phyloP scores from a whole-genome alignment of 2,329 filamentous ascomycete genomes.

The Microsporum canis region DNA sequence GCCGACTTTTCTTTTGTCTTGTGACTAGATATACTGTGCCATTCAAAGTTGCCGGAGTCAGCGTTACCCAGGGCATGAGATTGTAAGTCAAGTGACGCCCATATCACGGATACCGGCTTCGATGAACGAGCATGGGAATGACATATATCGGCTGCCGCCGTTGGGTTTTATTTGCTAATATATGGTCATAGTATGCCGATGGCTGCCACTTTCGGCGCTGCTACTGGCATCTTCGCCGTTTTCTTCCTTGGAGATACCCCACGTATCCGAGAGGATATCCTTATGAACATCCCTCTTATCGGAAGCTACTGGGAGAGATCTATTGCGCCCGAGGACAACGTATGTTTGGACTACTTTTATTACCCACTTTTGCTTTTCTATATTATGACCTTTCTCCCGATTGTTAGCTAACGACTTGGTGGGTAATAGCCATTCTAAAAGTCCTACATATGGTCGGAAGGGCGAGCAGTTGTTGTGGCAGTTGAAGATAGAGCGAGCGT shows the following conservation, averaged over 20 bases:
- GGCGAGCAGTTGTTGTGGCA: background rate
- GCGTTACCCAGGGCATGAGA: slow-evolving; percentile 29
- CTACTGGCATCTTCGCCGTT: slow-evolving; percentile 47
- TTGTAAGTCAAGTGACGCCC: slow-evolving; percentile 29
- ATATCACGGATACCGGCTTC: background rate
- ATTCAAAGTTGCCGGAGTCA: slow-evolving; percentile 41
- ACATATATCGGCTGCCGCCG: background rate
- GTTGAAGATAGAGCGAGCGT: background rate
- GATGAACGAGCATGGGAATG: background rate
- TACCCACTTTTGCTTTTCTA: background rate
- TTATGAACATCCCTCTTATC: slow-evolving; percentile 49
- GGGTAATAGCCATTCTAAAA: slow-evolving; percentile 5
- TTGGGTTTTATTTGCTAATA: slow-evolving; percentile 5
- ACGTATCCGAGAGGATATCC: slow-evolving; percentile 50
- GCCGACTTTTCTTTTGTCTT: background rate
- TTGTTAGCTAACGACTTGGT: background rate
- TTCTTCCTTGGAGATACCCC: slow-evolving; percentile 57
- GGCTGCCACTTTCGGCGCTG: slow-evolving; percentile 45
- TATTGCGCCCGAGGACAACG: slow-evolving; percentile 53
- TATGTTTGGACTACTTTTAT: slow-evolving; percentile 21
- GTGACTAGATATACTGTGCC: slow-evolving; percentile 39
- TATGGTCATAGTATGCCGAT: slow-evolving; percentile 31
- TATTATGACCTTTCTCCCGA: background rate
- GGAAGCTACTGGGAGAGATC: slow-evolving; percentile 46
- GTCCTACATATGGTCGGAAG: background rate